These are phyloP conservation scores for Scheffersomyces spartinae DNA, from an alignment of 805 yeast genomes.

Conservation along the genomic window DNA sequence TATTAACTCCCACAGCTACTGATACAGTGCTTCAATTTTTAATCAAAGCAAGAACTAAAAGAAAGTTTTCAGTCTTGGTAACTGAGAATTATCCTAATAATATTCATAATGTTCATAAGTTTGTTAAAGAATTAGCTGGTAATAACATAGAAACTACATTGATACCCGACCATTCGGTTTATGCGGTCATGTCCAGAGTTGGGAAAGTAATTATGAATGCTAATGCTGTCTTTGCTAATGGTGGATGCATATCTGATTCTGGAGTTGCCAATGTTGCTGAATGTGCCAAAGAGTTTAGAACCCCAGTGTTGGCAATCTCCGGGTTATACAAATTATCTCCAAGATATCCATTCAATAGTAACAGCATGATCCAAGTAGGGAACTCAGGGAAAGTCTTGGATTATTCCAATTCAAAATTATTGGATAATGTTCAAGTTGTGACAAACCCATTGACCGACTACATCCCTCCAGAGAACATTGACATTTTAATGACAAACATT, in stretches of 20 bases:
- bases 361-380: constrained; percentile 79
- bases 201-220: constrained; percentile 95
- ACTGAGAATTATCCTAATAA: constrained; percentile 91
- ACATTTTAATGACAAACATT: constrained; percentile 85
- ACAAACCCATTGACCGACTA: constrained; percentile 87
- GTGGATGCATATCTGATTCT: constrained; percentile 81
- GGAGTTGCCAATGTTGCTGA: constrained; percentile 92
- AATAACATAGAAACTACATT: constrained; percentile 84
- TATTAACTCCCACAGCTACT: constrained; percentile 89
- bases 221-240: constrained; percentile 87
- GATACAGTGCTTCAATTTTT: constrained; percentile 81
- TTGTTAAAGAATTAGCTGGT: constrained; percentile 69
- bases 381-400: constrained; percentile 82
- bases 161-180: constrained; percentile 86
- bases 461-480: constrained; percentile 87
- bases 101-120: constrained; percentile 60
- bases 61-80: constrained; percentile 84
- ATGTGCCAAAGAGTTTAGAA: constrained; percentile 87
- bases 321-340: constrained; percentile 92
- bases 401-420: constrained; percentile 56
- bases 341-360: constrained; percentile 79
- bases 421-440: constrained; percentile 62
- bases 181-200: constrained; percentile 94
- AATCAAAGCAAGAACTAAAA: constrained; percentile 74
- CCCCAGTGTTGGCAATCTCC: constrained; percentile 95